Percentiles rank a stretch among this genome's conserved stretches.
Evolutionary conservation across 306 rosid genomes (phyloP).

Genomic region (Oemleria cerasiformis): DNA sequence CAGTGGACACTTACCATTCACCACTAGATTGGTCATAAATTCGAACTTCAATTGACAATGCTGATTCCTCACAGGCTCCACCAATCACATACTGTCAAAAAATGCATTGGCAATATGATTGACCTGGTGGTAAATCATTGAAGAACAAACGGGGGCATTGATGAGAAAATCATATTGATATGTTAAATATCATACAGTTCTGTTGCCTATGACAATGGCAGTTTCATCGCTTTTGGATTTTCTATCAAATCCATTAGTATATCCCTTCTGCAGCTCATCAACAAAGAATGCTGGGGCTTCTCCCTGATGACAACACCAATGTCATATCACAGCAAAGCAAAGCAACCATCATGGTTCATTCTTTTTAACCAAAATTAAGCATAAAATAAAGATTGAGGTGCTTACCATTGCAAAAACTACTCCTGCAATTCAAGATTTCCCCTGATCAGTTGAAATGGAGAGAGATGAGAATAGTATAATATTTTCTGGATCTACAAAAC

Average conservation of each 20-base stretch:
- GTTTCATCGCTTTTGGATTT: conserved; percentile 50
- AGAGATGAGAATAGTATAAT: conserved; percentile 34
- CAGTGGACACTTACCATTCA: conserved; percentile 59
- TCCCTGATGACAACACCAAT: conserved; percentile 57
- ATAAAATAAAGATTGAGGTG: conserved; percentile 11
- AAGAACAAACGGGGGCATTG: conserved; percentile 26
- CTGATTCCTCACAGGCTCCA: conserved; percentile 67
- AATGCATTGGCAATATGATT: conserved; percentile 39
- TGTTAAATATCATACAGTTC: conserved; percentile 56
- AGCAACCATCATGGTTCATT: conserved; percentile 26
- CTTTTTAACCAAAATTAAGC: conserved; percentile 10
- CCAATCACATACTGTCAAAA: conserved; percentile 89
- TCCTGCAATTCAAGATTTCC: conserved; percentile 41
- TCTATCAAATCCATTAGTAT: conserved; percentile 49
- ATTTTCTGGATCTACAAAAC: conserved; percentile 43
- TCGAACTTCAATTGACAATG: conserved; percentile 65
- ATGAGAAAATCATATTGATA: conserved; percentile 23
- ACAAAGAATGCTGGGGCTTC: conserved; percentile 77
- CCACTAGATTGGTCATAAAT: conserved; percentile 64
- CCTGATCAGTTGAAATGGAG: conserved; percentile 51
- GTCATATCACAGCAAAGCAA: conserved; percentile 28
- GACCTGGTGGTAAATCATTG: conserved; percentile 32
- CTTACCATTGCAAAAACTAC: conserved; percentile 70
- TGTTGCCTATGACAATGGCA: conserved; percentile 44
- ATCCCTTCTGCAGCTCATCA: conserved; percentile 56